Conservation (phyloP, 257 asterid species). For the Nicotiana paniculata region DNA sequence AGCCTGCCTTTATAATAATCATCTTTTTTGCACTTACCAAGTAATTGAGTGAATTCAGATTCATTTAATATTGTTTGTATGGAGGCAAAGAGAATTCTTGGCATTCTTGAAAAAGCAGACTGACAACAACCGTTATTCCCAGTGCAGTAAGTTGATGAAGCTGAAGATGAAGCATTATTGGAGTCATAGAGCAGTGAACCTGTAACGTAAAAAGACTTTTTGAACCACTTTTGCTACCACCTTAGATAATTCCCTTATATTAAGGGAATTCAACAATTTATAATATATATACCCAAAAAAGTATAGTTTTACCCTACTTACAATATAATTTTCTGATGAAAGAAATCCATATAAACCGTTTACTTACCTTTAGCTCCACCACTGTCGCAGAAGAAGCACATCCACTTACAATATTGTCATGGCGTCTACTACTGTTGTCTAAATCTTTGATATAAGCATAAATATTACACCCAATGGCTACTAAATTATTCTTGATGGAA, state of each 20-base stretch:
- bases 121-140: conserved; percentile 23
- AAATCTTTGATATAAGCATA: conserved; percentile 15
- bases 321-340: too few species aligned
- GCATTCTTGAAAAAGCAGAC: background rate
- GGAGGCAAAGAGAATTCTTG: background rate
- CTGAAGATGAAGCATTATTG: background rate
- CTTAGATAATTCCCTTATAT: too few species aligned
- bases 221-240: too few species aligned
- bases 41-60: background rate
- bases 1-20: background rate
- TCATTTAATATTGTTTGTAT: conserved; percentile 4
- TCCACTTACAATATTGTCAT: background rate
- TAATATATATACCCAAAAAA: too few species aligned
- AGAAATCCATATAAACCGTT: too few species aligned
- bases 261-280: too few species aligned
- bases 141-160: conserved; percentile 12
- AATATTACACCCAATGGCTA: conserved; percentile 30
- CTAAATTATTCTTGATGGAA: conserved; percentile 9
- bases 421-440: background rate
- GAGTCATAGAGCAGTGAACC: too few species aligned
- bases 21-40: background rate
- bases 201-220: too few species aligned
- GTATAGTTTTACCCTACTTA: too few species aligned
- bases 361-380: too few species aligned
- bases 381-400: conserved; percentile 23